phyloP scores from a whole-genome alignment of 768 basidiomycete genomes.

The Punctularia strigosozonata region DNA sequence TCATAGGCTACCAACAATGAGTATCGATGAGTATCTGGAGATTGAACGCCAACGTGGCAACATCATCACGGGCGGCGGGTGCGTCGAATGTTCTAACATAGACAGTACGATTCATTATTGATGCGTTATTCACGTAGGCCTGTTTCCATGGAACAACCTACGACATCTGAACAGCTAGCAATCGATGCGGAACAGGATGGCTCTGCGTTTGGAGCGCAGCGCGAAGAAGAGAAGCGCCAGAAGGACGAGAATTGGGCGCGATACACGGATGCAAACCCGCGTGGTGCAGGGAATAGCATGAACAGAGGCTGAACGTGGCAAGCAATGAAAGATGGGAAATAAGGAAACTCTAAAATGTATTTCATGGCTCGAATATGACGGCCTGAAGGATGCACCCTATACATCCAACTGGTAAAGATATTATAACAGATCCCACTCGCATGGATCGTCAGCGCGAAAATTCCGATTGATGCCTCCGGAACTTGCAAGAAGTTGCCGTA shows the following conservation, averaged over 20 bases:
- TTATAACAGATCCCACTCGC: no score
- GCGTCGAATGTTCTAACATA: slow-evolving; percentile 16
- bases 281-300: slow-evolving; percentile 95
- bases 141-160: slow-evolving; percentile 22
- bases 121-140: neutral
- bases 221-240: slow-evolving; percentile 61
- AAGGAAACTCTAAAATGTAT: no score
- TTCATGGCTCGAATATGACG: no score
- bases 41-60: slow-evolving; percentile 78
- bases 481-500: no score
- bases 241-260: slow-evolving; percentile 90
- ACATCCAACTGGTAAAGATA: no score
- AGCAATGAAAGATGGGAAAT: slow-evolving; percentile 6
- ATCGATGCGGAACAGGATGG: slow-evolving; percentile 83
- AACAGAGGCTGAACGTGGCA: slow-evolving; percentile 58
- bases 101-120: no score
- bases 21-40: slow-evolving; percentile 87
- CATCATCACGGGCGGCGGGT: slow-evolving; percentile 84
- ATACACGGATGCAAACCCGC: slow-evolving; percentile 77
- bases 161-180: slow-evolving; percentile 66
- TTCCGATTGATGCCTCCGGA: no score
- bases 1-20: slow-evolving; percentile 88
- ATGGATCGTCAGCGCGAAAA: no score
- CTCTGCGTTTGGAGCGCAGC: slow-evolving; percentile 50
- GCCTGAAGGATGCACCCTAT: slow-evolving; percentile 6